phyloP scores from a whole-genome alignment of 805 yeast species.

The Pichia cabralensis region DNA sequence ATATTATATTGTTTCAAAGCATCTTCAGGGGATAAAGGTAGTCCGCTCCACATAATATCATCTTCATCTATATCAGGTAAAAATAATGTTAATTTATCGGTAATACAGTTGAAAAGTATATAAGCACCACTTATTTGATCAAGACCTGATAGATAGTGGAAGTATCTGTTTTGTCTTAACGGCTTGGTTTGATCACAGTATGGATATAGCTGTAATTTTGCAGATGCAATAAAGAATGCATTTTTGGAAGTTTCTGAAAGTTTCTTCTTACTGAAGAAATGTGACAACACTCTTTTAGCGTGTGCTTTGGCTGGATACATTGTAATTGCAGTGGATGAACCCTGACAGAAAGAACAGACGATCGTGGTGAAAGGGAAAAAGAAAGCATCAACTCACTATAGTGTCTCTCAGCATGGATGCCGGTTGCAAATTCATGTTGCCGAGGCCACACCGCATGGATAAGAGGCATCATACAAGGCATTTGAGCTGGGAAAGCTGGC shows the following conservation, averaged over 20 bases:
- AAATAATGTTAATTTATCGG: constrained; percentile 57
- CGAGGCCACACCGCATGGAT: too few species aligned
- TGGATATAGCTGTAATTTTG: constrained; percentile 45
- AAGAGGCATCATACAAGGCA: too few species aligned
- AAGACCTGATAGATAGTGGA: constrained; percentile 78
- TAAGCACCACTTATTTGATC: constrained; percentile 65
- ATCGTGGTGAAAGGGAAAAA: too few species aligned
- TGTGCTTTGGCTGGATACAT: constrained; percentile 86
- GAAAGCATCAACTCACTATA: too few species aligned
- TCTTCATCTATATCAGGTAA: constrained; percentile 79
- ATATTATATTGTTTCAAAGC: constrained; percentile 65
- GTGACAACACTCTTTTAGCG: constrained; percentile 39
- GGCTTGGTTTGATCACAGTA: constrained; percentile 74
- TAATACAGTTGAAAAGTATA: constrained; percentile 43
- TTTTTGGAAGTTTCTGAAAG: constrained; percentile 6
- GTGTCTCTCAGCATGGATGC: too few species aligned
- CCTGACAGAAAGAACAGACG: too few species aligned
- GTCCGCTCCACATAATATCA: constrained; percentile 94
- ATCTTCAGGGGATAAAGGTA: constrained; percentile 60
- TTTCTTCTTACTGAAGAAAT: constrained; percentile 20
- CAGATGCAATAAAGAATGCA: constrained; percentile 53
- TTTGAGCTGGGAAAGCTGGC: too few species aligned
- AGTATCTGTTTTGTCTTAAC: constrained; percentile 85
- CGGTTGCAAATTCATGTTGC: too few species aligned
- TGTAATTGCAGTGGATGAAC: too few species aligned